phyloP scores from a whole-genome alignment of 2,329 filamentous ascomycete genomes.

The Gremmenia infestans region DNA sequence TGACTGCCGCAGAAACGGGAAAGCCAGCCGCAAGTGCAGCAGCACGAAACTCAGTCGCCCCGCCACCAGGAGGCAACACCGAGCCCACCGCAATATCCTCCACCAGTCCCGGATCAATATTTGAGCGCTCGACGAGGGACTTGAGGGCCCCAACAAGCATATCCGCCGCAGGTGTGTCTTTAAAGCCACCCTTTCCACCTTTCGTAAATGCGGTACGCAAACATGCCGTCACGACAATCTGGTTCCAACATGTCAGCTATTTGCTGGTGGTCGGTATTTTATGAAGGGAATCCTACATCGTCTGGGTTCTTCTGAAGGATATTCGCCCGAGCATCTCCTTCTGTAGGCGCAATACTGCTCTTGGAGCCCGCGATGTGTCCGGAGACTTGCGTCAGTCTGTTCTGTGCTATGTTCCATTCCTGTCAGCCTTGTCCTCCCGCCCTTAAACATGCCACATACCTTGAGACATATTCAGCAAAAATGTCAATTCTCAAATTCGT shows the following conservation, averaged over 20 bases:
- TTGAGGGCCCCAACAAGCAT: slow-evolving; percentile 80
- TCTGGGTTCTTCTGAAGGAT: slow-evolving; percentile 62
- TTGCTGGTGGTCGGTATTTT: not conserved
- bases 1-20: slow-evolving; percentile 78
- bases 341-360: slow-evolving; percentile 20
- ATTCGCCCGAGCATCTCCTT: slow-evolving; percentile 22
- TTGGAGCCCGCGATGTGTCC: slow-evolving; percentile 50
- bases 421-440: slow-evolving; percentile 16
- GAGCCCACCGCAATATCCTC: slow-evolving; percentile 91
- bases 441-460: slow-evolving; percentile 15
- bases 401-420: slow-evolving; percentile 23
- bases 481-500: not conserved
- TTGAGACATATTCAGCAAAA: slow-evolving; percentile 22
- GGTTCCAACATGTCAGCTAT: slow-evolving; percentile 24
- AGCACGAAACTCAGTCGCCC: slow-evolving; percentile 94
- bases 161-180: slow-evolving; percentile 86
- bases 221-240: slow-evolving; percentile 87
- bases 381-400: slow-evolving; percentile 47
- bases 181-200: slow-evolving; percentile 90
- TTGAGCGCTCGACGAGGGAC: slow-evolving; percentile 75
- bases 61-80: slow-evolving; percentile 87
- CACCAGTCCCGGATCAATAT: slow-evolving; percentile 81
- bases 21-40: slow-evolving; percentile 88
- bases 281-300: slow-evolving; percentile 45
- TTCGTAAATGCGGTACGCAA: slow-evolving; percentile 90